phyloP scores from a whole-genome alignment of 2,329 filamentous ascomycete species.

The Pochonia chlamydosporia region DNA sequence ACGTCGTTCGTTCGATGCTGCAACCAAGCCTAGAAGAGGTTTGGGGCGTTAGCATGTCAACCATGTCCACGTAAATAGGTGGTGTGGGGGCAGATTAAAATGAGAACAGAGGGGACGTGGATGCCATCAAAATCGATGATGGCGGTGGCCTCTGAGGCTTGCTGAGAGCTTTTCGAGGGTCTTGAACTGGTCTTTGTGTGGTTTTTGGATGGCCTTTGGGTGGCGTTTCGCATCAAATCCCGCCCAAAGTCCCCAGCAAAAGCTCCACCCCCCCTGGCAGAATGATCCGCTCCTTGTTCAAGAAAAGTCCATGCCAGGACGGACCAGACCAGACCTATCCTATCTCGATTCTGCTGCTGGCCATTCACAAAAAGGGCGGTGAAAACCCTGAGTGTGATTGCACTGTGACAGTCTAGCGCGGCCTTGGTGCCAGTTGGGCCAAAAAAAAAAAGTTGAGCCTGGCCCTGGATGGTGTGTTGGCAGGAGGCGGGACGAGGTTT shows the following conservation, averaged over 20 bases:
- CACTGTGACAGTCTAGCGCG: slow-evolving; percentile 8
- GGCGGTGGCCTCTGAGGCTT: neutral
- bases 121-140: neutral
- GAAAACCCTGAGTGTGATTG: slow-evolving; percentile 9
- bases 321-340: neutral
- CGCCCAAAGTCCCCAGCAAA: neutral
- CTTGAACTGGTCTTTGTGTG: too few species aligned
- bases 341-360: slow-evolving; percentile 1
- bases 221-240: neutral
- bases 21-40: too few species aligned
- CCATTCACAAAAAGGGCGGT: slow-evolving; percentile 13
- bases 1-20: too few species aligned
- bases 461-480: neutral
- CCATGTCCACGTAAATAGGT: neutral
- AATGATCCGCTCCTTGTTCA: neutral
- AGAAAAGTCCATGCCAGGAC: neutral
- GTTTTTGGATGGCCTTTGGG: neutral
- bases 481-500: neutral
- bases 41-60: too few species aligned
- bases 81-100: neutral
- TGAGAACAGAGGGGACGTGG: neutral
- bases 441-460: neutral
- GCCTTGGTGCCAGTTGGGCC: slow-evolving; percentile 1
- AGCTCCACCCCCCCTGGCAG: neutral
- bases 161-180: too few species aligned